Evolutionary conservation across 345 rosid genomes (phyloP).

Genomic region (Mallotus nudiflorus): DNA sequence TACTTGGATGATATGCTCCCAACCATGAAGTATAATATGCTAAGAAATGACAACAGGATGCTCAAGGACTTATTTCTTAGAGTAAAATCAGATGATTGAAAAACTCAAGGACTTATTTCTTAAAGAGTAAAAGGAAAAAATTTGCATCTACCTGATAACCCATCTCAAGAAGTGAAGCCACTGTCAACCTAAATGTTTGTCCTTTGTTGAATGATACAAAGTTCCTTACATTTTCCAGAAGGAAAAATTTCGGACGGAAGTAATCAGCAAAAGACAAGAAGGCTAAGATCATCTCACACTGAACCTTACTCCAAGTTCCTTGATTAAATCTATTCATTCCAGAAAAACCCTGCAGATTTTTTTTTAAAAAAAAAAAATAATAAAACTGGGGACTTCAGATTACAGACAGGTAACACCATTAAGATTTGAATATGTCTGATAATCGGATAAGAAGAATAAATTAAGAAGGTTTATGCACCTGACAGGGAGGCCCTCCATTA

Average conservation of each 20-base stretch:
- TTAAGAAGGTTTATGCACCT: slow-evolving; percentile 35
- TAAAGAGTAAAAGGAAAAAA: too few relatives aligned
- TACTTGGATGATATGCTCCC: too few relatives aligned
- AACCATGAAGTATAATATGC: too few relatives aligned
- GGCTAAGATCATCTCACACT: slow-evolving; percentile 61
- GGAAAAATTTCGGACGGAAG: slow-evolving; percentile 84
- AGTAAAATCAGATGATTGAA: too few relatives aligned
- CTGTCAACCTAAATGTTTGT: slow-evolving; percentile 71
- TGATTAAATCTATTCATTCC: slow-evolving; percentile 79
- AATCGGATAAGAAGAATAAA: too few relatives aligned
- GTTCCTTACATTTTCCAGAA: slow-evolving; percentile 80
- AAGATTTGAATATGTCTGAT: too few relatives aligned
- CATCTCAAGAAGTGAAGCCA: slow-evolving; percentile 64
- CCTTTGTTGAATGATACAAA: slow-evolving; percentile 80
- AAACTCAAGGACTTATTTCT: too few relatives aligned
- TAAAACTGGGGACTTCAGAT: too few relatives aligned
- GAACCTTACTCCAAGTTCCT: slow-evolving; percentile 78
- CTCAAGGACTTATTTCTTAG: too few relatives aligned
- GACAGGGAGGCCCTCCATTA: slow-evolving; percentile 96
- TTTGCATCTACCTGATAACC: slow-evolving; percentile 45
- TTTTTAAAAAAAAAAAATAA: too few relatives aligned
- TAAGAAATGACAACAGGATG: too few relatives aligned
- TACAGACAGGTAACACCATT: too few relatives aligned
- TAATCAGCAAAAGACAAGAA: slow-evolving; percentile 77
- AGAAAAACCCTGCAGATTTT: slow-evolving; percentile 72